A percentile compares a stretch with the other conserved stretches of the same genome.
Evolutionary conservation across 257 asterid species (phyloP).

Genomic region (Salvia miltiorrhiza): DNA sequence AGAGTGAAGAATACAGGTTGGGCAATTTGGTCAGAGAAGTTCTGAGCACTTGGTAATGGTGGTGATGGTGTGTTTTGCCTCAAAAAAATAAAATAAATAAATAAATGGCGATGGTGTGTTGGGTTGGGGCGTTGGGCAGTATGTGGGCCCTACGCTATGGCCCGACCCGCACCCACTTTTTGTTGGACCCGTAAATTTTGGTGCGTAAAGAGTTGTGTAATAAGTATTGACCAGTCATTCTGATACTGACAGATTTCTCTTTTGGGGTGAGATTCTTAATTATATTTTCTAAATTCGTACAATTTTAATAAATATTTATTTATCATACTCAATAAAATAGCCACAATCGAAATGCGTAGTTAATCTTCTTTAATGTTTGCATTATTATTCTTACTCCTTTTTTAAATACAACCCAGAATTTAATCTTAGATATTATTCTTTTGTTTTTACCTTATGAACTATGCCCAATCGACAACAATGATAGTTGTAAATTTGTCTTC

Average conservation of each 20-base stretch:
- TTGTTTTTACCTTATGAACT: too few species aligned
- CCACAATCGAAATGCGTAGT: neutral
- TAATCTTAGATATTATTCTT: neutral
- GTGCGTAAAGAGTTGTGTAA: neutral
- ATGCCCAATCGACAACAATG: neutral
- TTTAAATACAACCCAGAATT: too few species aligned
- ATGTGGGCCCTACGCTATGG: constrained; percentile 16
- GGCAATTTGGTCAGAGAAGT: constrained; percentile 16
- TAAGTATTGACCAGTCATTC: constrained; percentile 3
- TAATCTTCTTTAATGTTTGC: neutral
- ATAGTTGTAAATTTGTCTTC: neutral
- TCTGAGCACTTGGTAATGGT: neutral
- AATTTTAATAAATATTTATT: neutral
- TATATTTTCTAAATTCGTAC: neutral
- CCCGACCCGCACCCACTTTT: constrained; percentile 24
- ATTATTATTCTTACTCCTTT: neutral
- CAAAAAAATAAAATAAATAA: too few species aligned
- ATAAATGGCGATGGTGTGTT: neutral
- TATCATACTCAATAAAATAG: neutral
- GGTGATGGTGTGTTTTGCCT: too few species aligned
- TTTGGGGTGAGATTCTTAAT: neutral
- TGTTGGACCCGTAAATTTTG: constrained; percentile 19
- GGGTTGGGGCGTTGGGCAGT: constrained; percentile 24
- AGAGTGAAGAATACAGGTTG: too few species aligned
- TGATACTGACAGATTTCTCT: neutral